A percentile compares a stretch with the other conserved stretches of the same genome.
Evolutionary conservation across 129 eudicot species (phyloP).

Genomic region (Helianthus annuus): DNA sequence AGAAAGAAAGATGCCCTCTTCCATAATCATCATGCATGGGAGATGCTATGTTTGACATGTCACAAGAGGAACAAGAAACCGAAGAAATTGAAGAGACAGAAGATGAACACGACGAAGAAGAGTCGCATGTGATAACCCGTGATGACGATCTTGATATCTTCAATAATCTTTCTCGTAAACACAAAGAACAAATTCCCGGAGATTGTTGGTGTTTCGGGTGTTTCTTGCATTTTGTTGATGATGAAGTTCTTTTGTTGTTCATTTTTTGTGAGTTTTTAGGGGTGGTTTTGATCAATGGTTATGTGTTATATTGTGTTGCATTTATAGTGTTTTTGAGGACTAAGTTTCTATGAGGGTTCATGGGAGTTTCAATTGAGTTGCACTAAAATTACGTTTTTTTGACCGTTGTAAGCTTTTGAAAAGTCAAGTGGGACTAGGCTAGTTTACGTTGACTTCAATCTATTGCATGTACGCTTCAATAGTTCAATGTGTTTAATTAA

Average conservation of each 20-base stretch:
- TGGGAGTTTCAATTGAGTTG: slow-evolving; percentile 43
- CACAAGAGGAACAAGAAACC: slow-evolving; percentile 41
- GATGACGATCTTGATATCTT: slow-evolving; percentile 33
- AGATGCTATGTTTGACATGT: slow-evolving; percentile 43
- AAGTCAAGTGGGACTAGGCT: slow-evolving; percentile 31
- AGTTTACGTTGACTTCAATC: slow-evolving; percentile 36
- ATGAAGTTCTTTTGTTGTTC: slow-evolving; percentile 33
- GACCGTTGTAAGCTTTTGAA: slow-evolving; percentile 35
- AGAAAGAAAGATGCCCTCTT: slow-evolving; percentile 22
- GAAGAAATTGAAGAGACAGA: slow-evolving; percentile 58
- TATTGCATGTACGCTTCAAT: slow-evolving; percentile 19
- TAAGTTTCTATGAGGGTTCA: slow-evolving; percentile 61
- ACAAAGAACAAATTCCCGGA: slow-evolving; percentile 75
- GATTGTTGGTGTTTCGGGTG: slow-evolving; percentile 87
- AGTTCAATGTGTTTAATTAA: neutral
- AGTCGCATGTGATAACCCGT: slow-evolving; percentile 16
- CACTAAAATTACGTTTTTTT: slow-evolving; percentile 34
- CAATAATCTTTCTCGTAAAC: slow-evolving; percentile 57
- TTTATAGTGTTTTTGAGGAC: slow-evolving; percentile 26
- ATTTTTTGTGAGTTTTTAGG: slow-evolving; percentile 22
- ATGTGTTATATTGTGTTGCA: slow-evolving; percentile 15
- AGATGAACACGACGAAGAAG: slow-evolving; percentile 38
- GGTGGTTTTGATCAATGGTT: slow-evolving; percentile 17
- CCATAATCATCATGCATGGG: slow-evolving; percentile 36
- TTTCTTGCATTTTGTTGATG: slow-evolving; percentile 53